phyloP scores from a whole-genome alignment of 257 asterid species.

The Nicotiana noctiflora region DNA sequence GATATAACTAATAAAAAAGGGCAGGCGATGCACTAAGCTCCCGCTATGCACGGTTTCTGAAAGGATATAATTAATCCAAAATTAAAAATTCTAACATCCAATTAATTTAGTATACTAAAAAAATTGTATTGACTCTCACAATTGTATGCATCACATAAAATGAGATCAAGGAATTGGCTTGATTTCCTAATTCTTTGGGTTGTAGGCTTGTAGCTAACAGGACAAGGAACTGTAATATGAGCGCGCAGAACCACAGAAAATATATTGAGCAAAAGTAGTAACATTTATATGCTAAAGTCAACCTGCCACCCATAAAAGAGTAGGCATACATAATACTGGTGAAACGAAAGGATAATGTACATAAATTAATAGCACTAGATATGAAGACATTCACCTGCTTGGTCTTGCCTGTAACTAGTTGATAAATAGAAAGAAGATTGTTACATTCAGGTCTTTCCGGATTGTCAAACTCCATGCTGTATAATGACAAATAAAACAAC shows the following conservation, averaged over 20 bases:
- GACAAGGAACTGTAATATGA: background rate
- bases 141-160: background rate
- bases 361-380: background rate
- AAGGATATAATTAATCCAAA: no score
- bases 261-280: background rate
- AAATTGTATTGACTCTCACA: background rate
- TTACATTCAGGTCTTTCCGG: conserved; percentile 92
- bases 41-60: no score
- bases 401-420: conserved; percentile 78
- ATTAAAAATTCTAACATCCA: background rate
- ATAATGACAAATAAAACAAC: conserved; percentile 10
- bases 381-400: conserved; percentile 50
- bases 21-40: no score
- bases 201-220: background rate
- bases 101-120: background rate
- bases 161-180: background rate
- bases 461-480: conserved; percentile 87
- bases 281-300: background rate
- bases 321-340: background rate
- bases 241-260: background rate
- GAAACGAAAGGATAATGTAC: background rate
- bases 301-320: background rate
- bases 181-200: background rate
- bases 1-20: background rate
- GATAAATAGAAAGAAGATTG: conserved; percentile 89